Evolutionary conservation across 495 filamentous ascomycete genomes (phyloP).

Genomic region (Tuber calosporum): DNA sequence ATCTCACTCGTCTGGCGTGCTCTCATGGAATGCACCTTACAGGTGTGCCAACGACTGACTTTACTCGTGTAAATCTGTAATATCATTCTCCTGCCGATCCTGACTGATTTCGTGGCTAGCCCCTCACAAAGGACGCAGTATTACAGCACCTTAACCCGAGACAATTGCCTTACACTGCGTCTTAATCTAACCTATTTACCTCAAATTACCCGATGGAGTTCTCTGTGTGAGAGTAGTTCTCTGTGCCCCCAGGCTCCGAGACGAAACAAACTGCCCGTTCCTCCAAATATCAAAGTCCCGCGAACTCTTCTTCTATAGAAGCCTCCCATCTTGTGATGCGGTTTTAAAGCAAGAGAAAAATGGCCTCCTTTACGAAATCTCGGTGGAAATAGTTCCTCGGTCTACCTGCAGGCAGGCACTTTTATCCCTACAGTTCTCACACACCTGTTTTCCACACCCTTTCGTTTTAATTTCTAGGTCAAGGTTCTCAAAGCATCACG

Average conservation of each 20-base stretch:
- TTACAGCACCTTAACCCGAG: background rate
- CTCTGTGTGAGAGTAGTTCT: background rate
- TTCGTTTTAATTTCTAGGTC: background rate
- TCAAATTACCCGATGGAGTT: background rate
- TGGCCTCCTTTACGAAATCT: background rate
- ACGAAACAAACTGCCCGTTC: background rate
- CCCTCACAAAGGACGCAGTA: background rate
- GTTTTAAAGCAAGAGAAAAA: background rate
- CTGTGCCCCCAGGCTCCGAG: background rate
- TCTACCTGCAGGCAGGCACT: background rate
- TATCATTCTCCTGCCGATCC: background rate
- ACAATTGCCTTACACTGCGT: background rate
- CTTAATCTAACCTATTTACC: background rate
- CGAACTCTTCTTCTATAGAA: background rate
- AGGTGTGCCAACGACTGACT: background rate
- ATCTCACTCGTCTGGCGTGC: too few species aligned
- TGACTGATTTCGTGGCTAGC: background rate
- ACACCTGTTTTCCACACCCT: background rate
- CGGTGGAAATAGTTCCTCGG: background rate
- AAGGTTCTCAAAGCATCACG: background rate
- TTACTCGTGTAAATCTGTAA: too few species aligned
- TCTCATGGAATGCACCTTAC: background rate
- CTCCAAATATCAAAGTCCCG: background rate
- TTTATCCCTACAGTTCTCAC: background rate
- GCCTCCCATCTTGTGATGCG: background rate